These are phyloP conservation scores for Cenchrus fungigraminus DNA, from an alignment of 176 grass and related monocot genomes.

Conservation along the genomic window DNA sequence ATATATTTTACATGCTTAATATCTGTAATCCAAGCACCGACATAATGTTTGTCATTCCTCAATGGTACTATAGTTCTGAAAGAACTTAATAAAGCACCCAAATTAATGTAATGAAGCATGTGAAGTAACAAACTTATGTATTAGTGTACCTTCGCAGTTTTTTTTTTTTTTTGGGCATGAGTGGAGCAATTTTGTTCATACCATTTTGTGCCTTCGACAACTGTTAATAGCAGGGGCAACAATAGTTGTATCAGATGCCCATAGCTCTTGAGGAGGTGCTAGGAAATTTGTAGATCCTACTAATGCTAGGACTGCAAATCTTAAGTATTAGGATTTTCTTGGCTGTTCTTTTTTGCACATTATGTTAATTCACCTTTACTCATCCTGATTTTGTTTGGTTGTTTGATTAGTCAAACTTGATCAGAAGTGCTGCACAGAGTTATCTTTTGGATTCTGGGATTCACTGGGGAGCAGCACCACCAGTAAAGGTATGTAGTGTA, in stretches of 20 bases:
- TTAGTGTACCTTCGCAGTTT: neutral
- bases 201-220: neutral
- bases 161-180: neutral
- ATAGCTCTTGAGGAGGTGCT: constrained; percentile 6
- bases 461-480: constrained; percentile 82
- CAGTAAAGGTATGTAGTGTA: constrained; percentile 75
- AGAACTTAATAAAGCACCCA: neutral
- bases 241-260: neutral
- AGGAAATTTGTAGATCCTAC: constrained; percentile 20
- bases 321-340: constrained; percentile 12
- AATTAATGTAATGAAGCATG: constrained; percentile 3
- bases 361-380: neutral
- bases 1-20: constrained; percentile 17
- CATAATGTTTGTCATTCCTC: constrained; percentile 10
- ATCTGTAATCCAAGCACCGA: constrained; percentile 20
- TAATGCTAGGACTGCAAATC: constrained; percentile 2
- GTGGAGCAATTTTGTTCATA: constrained; percentile 28
- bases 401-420: constrained; percentile 77
- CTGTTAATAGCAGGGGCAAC: neutral
- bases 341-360: constrained; percentile 2
- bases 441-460: constrained; percentile 93
- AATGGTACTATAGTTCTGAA: constrained; percentile 31
- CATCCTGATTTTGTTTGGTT: constrained; percentile 45
- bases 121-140: constrained; percentile 14
- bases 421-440: constrained; percentile 79